Evolutionary conservation across 2,329 filamentous ascomycete genomes (phyloP).

Genomic region (Monilinia laxa): DNA sequence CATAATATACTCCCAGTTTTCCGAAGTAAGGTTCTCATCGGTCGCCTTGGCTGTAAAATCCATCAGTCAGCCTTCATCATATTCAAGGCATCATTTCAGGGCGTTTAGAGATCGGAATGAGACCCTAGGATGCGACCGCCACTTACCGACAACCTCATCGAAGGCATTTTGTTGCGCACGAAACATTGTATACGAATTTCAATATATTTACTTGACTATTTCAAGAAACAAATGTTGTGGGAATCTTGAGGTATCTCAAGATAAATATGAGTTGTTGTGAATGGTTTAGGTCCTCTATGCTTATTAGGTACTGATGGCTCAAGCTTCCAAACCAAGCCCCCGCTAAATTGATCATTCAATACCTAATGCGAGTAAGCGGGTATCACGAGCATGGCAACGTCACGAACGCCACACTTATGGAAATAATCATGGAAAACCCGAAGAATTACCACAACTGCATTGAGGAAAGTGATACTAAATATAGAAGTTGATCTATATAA

Average conservation of each 20-base stretch:
- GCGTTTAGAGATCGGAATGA: conserved; percentile 20
- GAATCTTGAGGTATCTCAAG: conserved; percentile 14
- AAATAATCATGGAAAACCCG: too few species aligned
- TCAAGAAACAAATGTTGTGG: background rate
- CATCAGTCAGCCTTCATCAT: conserved; percentile 28
- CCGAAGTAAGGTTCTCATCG: conserved; percentile 84
- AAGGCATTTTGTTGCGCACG: conserved; percentile 65
- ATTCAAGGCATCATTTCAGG: conserved; percentile 6
- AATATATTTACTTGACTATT: background rate
- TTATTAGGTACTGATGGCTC: background rate
- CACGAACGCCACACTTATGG: conserved; percentile 4
- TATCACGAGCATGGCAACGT: conserved; percentile 5
- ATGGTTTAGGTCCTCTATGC: background rate
- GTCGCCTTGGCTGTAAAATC: conserved; percentile 69
- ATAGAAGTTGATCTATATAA: background rate
- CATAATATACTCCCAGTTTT: conserved; percentile 66
- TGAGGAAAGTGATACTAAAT: background rate
- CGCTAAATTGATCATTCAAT: background rate
- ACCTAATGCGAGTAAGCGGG: conserved; percentile 1
- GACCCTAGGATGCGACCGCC: conserved; percentile 36
- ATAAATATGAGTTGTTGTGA: background rate
- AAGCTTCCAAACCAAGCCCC: conserved; percentile 15
- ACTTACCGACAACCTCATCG: conserved; percentile 67
- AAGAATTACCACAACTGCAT: too few species aligned
- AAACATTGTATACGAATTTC: conserved; percentile 48